Percentiles rank a stretch among this genome's conserved stretches.
Conservation (phyloP, 768 basidiomycete species). For the Tephrocybe sp. region DNA sequence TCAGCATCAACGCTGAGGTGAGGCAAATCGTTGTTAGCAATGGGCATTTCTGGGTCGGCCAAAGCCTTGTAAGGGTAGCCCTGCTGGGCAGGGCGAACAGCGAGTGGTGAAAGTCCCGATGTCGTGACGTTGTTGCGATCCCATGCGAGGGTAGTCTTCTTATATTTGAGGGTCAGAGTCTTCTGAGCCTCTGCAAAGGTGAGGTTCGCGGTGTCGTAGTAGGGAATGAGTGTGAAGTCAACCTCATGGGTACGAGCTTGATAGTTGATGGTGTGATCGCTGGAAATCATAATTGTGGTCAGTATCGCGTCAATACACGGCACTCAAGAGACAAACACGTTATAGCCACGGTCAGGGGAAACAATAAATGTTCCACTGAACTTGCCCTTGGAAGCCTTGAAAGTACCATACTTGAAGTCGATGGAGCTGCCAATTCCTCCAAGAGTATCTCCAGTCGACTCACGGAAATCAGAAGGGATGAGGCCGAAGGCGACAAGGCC, state of each 20-base stretch:
- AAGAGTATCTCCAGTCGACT: slow-evolving; percentile 57
- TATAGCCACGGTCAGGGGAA: slow-evolving; percentile 56
- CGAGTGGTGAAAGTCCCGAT: slow-evolving; percentile 54
- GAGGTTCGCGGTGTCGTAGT: slow-evolving; percentile 43
- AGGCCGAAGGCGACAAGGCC: slow-evolving; percentile 59
- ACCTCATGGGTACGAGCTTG: slow-evolving; percentile 63
- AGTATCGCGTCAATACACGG: background rate
- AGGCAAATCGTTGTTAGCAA: slow-evolving; percentile 37
- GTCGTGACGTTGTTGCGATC: slow-evolving; percentile 47
- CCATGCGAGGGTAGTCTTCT: slow-evolving; percentile 44
- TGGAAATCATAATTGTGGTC: slow-evolving; percentile 19
- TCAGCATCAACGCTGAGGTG: slow-evolving; percentile 57
- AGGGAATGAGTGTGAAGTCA: slow-evolving; percentile 56
- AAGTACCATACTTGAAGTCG: slow-evolving; percentile 50
- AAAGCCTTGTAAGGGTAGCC: slow-evolving; percentile 28
- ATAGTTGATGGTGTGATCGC: slow-evolving; percentile 55
- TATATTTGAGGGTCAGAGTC: slow-evolving; percentile 51
- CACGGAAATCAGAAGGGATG: slow-evolving; percentile 55
- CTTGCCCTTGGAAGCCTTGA: slow-evolving; percentile 31
- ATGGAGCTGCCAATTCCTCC: slow-evolving; percentile 66
- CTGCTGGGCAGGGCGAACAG: slow-evolving; percentile 37
- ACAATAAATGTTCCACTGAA: slow-evolving; percentile 46
- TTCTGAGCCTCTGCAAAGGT: slow-evolving; percentile 47
- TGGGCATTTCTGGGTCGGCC: slow-evolving; percentile 46
- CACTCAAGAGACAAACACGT: slow-evolving; percentile 39